Conservation (phyloP, 208 protist genomes). For the Angomonas ambiguus region DNA sequence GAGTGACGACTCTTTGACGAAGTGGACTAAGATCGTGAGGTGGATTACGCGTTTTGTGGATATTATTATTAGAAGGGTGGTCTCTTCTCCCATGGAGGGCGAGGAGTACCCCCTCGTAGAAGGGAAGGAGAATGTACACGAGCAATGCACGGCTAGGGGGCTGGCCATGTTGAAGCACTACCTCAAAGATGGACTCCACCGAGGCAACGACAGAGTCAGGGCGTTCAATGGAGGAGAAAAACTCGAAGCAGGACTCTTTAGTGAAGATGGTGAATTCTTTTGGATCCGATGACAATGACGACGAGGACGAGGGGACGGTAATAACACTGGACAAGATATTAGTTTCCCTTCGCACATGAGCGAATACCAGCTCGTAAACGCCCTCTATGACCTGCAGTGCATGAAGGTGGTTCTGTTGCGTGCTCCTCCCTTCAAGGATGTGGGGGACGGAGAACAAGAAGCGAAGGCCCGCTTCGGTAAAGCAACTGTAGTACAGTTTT, state of each 20-base stretch:
- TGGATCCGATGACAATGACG: neutral
- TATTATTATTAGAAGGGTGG: neutral
- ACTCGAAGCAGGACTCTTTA: neutral
- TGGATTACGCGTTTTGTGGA: too few species aligned
- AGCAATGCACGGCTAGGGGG: slow-evolving; percentile 43
- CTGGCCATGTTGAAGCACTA: slow-evolving; percentile 33
- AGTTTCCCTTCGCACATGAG: neutral
- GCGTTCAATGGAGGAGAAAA: neutral
- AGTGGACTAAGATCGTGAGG: neutral
- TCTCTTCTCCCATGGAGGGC: slow-evolving; percentile 9
- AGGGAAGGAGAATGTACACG: slow-evolving; percentile 40
- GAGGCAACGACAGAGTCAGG: neutral
- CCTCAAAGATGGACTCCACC: slow-evolving; percentile 14
- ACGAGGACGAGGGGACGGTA: neutral
- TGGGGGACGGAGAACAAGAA: neutral
- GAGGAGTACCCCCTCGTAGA: slow-evolving; percentile 52
- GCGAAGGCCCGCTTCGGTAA: neutral
- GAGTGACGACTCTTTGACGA: neutral
- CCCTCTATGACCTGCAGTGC: neutral
- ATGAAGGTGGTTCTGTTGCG: neutral
- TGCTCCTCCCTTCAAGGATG: neutral
- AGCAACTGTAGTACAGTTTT: neutral
- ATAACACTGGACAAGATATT: neutral
- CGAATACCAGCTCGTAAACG: neutral
- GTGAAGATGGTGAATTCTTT: neutral